phyloP scores from a whole-genome alignment of 768 basidiomycete species.

The Boletus barrowsii region DNA sequence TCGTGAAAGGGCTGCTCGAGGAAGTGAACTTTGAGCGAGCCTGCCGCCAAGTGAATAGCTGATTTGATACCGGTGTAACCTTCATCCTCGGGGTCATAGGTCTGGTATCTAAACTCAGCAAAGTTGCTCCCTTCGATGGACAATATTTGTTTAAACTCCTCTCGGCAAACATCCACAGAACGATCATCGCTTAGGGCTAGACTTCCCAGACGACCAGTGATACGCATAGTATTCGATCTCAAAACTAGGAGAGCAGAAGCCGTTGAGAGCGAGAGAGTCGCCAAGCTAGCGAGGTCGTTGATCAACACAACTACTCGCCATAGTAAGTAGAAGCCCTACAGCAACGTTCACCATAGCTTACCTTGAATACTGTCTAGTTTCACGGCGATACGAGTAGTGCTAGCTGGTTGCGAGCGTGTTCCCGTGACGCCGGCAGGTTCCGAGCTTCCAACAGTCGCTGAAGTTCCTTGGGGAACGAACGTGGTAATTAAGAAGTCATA shows the following conservation, averaged over 20 bases:
- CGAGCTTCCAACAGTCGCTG: constrained; percentile 4
- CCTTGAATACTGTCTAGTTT: constrained; percentile 84
- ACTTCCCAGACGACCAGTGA: constrained; percentile 80
- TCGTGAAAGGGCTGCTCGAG: constrained; percentile 88
- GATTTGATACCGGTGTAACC: constrained; percentile 80
- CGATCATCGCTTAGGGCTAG: constrained; percentile 79
- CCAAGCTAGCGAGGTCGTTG: constrained; percentile 65
- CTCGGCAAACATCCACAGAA: constrained; percentile 43
- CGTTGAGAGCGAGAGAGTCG: constrained; percentile 86
- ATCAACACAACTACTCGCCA: constrained; percentile 63
- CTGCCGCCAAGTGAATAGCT: constrained; percentile 75
- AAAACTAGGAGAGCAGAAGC: constrained; percentile 82
- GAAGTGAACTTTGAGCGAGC: constrained; percentile 86
- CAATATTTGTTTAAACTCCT: constrained; percentile 79
- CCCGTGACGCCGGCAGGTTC: constrained; percentile 5
- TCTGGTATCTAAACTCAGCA: constrained; percentile 92
- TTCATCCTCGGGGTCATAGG: constrained; percentile 72
- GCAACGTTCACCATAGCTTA: constrained; percentile 30
- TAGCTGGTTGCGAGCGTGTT: constrained; percentile 22
- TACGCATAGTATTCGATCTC: constrained; percentile 65
- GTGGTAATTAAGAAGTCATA: constrained; percentile 99
- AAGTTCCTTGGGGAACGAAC: constrained; percentile 58
- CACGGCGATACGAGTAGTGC: constrained; percentile 77
- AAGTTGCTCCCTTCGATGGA: constrained; percentile 94
- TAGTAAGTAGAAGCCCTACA: constrained; percentile 9